Evolutionary conservation across 495 filamentous ascomycete species (phyloP).

Genomic region (Aspergillus sclerotioniger): DNA sequence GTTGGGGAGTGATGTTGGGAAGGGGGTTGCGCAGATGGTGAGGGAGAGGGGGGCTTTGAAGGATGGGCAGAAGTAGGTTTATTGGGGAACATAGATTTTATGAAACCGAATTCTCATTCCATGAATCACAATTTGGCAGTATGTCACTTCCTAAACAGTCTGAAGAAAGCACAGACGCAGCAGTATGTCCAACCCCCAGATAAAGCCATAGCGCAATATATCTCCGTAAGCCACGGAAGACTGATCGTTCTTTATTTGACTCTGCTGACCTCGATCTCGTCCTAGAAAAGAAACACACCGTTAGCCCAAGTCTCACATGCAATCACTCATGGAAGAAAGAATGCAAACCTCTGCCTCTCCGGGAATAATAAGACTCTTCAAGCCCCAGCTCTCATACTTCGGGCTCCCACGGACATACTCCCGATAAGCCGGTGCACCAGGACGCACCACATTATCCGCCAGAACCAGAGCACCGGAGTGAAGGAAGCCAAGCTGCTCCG

Average conservation of each 20-base stretch:
- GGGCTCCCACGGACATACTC: not conserved
- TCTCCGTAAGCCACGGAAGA: too few species aligned
- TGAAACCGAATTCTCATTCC: too few species aligned
- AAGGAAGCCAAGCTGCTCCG: not conserved
- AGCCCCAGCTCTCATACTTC: not conserved
- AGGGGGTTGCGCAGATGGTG: constrained; percentile 42
- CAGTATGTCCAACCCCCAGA: too few species aligned
- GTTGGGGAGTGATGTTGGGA: constrained; percentile 40
- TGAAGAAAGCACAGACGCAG: too few species aligned
- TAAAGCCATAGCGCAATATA: too few species aligned
- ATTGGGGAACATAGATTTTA: too few species aligned
- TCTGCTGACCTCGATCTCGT: not conserved
- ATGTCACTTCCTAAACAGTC: too few species aligned
- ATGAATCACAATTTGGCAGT: too few species aligned
- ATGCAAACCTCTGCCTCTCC: not conserved
- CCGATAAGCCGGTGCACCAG: not conserved
- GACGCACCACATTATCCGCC: constrained; percentile 1
- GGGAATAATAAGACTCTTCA: not conserved
- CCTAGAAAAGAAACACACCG: not conserved
- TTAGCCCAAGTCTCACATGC: not conserved
- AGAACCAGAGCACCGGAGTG: not conserved
- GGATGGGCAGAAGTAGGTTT: constrained; percentile 1
- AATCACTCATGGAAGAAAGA: not conserved
- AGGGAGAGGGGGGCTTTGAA: constrained; percentile 34
- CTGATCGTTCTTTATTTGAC: not conserved